Conservation (phyloP, 2,329 filamentous ascomycete species). For the Exophiala alcalophila region DNA sequence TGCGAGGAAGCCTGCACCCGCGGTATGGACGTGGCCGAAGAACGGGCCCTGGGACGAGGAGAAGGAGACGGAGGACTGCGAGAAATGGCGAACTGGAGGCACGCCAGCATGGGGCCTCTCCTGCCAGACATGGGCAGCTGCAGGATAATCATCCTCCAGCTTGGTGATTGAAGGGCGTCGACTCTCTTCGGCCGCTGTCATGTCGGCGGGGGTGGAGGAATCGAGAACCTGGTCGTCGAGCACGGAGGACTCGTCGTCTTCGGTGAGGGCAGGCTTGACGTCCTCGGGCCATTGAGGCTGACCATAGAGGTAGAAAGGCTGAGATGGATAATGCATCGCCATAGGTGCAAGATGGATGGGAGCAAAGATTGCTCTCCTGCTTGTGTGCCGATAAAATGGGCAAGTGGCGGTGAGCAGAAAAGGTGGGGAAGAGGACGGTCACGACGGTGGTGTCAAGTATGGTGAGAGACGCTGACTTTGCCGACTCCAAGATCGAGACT, state of each 20-base stretch:
- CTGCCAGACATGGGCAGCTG: constrained; percentile 51
- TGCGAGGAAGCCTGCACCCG: constrained; percentile 44
- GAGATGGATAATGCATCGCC: constrained; percentile 44
- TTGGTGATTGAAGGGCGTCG: constrained; percentile 48
- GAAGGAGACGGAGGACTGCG: constrained; percentile 47
- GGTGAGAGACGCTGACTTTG: constrained; percentile 11
- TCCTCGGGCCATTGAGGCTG: constrained; percentile 44
- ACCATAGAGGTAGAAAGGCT: constrained; percentile 42
- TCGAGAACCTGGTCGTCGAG: constrained; percentile 52
- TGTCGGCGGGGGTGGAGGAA: constrained; percentile 47
- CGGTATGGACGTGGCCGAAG: constrained; percentile 61
- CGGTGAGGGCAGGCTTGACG: constrained; percentile 40
- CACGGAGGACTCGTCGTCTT: constrained; percentile 54
- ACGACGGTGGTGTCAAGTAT: too few relatives aligned
- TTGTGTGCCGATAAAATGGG: constrained; percentile 19
- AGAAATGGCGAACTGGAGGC: constrained; percentile 41
- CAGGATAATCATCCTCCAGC: constrained; percentile 51
- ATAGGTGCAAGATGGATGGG: constrained; percentile 17
- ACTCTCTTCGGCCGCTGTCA: constrained; percentile 42
- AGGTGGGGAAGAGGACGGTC: constrained; percentile 20
- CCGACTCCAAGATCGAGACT: constrained; percentile 2
- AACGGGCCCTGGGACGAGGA: constrained; percentile 53
- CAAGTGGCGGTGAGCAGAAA: constrained; percentile 23
- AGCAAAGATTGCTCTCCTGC: constrained; percentile 13
- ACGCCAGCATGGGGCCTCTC: constrained; percentile 47